phyloP scores from a whole-genome alignment of 2,329 filamentous ascomycete species.

The Trichophyton simii region DNA sequence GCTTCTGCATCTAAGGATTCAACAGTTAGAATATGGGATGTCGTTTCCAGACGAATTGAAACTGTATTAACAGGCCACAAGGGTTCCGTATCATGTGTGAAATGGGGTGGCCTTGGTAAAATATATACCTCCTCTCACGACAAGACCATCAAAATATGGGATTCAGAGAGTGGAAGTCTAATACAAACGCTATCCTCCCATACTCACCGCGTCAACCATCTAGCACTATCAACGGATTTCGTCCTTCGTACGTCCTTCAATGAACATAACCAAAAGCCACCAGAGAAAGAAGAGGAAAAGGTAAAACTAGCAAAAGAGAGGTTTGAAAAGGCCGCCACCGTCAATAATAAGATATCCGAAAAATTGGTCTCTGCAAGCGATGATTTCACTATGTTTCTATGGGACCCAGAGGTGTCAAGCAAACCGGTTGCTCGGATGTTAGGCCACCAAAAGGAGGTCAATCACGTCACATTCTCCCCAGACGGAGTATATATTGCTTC shows the following conservation, averaged over 20 bases:
- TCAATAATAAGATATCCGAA: slow-evolving; percentile 66
- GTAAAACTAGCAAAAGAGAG: slow-evolving; percentile 62
- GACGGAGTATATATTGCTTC: slow-evolving; percentile 81
- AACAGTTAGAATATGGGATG: slow-evolving; percentile 78
- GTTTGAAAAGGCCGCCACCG: slow-evolving; percentile 72
- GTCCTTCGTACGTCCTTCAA: slow-evolving; percentile 74
- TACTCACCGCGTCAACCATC: slow-evolving; percentile 90
- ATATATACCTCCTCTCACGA: slow-evolving; percentile 82
- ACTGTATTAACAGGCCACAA: slow-evolving; percentile 80
- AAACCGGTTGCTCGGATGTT: slow-evolving; percentile 80
- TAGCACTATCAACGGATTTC: slow-evolving; percentile 86
- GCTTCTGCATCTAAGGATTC: slow-evolving; percentile 83
- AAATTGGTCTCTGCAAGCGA: slow-evolving; percentile 81
- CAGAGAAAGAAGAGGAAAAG: slow-evolving; percentile 57
- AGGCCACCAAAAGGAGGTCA: slow-evolving; percentile 95
- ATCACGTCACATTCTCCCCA: slow-evolving; percentile 87
- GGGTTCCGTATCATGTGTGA: slow-evolving; percentile 75
- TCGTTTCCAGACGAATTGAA: slow-evolving; percentile 64
- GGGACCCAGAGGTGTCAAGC: slow-evolving; percentile 65
- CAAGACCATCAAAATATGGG: slow-evolving; percentile 87
- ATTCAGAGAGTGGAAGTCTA: slow-evolving; percentile 63
- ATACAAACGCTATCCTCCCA: slow-evolving; percentile 69
- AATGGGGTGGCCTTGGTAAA: slow-evolving; percentile 81
- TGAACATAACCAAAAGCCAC: slow-evolving; percentile 65
- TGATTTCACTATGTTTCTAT: slow-evolving; percentile 93